Evolutionary conservation across 179 eudicot genomes (phyloP).

Genomic region (Spergularia azorica): DNA sequence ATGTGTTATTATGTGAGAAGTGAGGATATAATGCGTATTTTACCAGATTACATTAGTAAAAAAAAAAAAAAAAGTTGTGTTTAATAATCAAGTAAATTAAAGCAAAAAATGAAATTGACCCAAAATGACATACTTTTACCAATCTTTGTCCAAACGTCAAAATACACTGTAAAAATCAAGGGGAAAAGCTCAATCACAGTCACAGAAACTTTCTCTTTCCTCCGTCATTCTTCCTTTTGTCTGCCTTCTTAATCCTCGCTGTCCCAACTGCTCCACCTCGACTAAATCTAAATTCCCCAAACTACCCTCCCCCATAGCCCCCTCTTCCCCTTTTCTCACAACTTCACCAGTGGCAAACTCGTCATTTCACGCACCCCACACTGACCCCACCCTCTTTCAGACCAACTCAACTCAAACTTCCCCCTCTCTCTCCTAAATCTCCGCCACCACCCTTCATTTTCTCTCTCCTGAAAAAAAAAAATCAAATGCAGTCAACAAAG

Average conservation of each 20-base stretch:
- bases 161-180: too few relatives aligned
- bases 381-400: background rate
- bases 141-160: too few relatives aligned
- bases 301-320: constrained; percentile 9
- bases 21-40: too few relatives aligned
- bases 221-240: background rate
- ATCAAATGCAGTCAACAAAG: constrained; percentile 52
- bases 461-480: background rate
- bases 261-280: constrained; percentile 15
- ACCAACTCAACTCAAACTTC: background rate
- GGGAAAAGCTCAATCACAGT: too few relatives aligned
- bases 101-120: too few relatives aligned
- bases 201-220: background rate
- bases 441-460: constrained; percentile 22
- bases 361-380: constrained; percentile 13
- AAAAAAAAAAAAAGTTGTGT: too few relatives aligned
- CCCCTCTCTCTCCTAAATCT: constrained; percentile 30
- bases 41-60: too few relatives aligned
- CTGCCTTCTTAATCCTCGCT: constrained; percentile 16
- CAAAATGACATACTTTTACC: too few relatives aligned
- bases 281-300: background rate
- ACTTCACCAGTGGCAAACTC: constrained; percentile 4
- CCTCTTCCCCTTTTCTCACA: background rate
- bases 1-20: too few relatives aligned
- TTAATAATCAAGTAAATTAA: too few relatives aligned